phyloP scores from a whole-genome alignment of 768 basidiomycete genomes.

The Tylopilus plumbeoviolaceoides region DNA sequence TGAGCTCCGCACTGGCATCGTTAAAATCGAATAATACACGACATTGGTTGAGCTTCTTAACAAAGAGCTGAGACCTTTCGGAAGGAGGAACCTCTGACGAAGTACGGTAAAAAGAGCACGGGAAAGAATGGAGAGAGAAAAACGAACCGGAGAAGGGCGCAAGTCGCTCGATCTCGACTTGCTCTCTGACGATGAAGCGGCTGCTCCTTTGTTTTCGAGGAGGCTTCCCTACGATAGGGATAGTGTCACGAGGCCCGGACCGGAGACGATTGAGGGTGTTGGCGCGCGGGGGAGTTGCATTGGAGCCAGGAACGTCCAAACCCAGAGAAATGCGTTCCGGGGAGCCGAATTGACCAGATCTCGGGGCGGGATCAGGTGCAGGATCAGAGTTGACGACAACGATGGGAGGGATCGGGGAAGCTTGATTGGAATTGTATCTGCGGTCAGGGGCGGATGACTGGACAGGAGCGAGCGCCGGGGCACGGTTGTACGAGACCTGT shows the following conservation, averaged over 20 bases:
- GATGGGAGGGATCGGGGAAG: conserved; percentile 69
- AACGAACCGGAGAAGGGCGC: conserved; percentile 78
- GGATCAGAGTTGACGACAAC: conserved; percentile 81
- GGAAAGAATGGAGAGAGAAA: conserved; percentile 8
- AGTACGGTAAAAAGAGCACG: neutral
- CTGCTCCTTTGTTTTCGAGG: conserved; percentile 97
- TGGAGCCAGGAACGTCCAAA: conserved; percentile 42
- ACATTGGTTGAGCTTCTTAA: conserved; percentile 95
- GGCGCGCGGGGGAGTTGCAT: conserved; percentile 59
- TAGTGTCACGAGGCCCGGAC: conserved; percentile 89
- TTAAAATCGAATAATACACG: conserved; percentile 98
- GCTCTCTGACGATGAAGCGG: conserved; percentile 93
- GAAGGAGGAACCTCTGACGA: conserved; percentile 75
- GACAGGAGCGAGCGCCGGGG: conserved; percentile 38
- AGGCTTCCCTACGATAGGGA: conserved; percentile 93
- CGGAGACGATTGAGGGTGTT: conserved; percentile 71
- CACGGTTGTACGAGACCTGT: conserved; percentile 39
- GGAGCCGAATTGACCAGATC: conserved; percentile 38
- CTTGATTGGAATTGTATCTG: conserved; percentile 41
- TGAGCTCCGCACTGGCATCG: conserved; percentile 91
- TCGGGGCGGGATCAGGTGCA: conserved; percentile 43
- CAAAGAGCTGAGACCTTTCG: conserved; percentile 87
- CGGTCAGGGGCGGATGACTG: conserved; percentile 51
- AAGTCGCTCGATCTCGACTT: conserved; percentile 92
- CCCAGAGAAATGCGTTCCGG: conserved; percentile 47